phyloP scores from a whole-genome alignment of 805 yeast genomes.

The Metschnikowia matae region DNA sequence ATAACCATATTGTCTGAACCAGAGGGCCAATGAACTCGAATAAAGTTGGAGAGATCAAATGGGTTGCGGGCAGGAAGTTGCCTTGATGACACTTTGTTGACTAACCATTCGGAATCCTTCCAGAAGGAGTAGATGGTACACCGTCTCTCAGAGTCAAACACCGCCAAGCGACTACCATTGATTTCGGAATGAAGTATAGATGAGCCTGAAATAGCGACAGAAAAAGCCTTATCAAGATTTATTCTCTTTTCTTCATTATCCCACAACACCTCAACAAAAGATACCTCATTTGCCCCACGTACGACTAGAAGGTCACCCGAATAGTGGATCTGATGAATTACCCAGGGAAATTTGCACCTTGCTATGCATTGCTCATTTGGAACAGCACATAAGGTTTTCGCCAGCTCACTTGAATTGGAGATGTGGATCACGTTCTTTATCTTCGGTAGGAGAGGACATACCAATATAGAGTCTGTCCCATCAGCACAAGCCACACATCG shows the following conservation, averaged over 20 bases:
- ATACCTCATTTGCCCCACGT: conserved; percentile 9
- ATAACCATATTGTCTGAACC: conserved; percentile 3
- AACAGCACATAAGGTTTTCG: conserved; percentile 5
- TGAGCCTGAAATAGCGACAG: not conserved
- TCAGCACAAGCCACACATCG: conserved; percentile 11
- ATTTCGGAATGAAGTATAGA: conserved; percentile 6
- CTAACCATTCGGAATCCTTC: conserved; percentile 5
- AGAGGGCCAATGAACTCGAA: conserved; percentile 11
- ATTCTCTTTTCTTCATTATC: conserved; percentile 8
- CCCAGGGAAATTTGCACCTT: conserved; percentile 6
- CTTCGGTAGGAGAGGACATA: conserved; percentile 13
- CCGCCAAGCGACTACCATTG: conserved; percentile 2
- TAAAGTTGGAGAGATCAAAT: conserved; percentile 11
- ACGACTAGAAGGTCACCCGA: conserved; percentile 9
- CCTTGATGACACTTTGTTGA: not conserved
- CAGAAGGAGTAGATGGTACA: conserved; percentile 4
- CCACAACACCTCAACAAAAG: conserved; percentile 11
- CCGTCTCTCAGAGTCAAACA: conserved; percentile 5
- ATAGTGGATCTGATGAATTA: conserved; percentile 10
- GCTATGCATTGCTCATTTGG: conserved; percentile 2
- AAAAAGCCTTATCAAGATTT: conserved; percentile 3
- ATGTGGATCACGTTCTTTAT: conserved; percentile 8
- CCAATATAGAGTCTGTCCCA: conserved; percentile 4
- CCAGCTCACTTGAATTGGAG: not conserved
- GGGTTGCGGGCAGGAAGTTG: conserved; percentile 7